Conservation (phyloP, 306 rosid species). For the Datisca glomerata region DNA sequence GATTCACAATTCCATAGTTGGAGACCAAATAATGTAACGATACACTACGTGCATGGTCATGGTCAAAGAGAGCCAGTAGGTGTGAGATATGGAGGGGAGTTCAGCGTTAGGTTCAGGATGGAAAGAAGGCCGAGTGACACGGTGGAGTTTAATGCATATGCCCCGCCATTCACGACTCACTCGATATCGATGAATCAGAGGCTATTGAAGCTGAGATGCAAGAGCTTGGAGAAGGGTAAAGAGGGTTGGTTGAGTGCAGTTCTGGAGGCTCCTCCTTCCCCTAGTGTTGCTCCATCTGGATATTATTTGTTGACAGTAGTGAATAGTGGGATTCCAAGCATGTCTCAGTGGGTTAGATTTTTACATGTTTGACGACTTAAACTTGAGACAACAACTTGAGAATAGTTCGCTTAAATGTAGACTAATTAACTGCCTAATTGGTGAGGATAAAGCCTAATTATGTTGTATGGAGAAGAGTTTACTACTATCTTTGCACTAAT, state of each 20-base stretch:
- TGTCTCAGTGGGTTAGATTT: conserved; percentile 56
- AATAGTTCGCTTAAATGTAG: too few relatives aligned
- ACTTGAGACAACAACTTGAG: too few relatives aligned
- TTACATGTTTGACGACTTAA: conserved; percentile 14
- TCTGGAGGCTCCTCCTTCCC: conserved; percentile 55
- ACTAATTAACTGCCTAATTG: too few relatives aligned
- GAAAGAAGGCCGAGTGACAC: conserved; percentile 14
- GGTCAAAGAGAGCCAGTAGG: too few relatives aligned
- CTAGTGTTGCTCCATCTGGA: conserved; percentile 55
- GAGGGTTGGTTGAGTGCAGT: conserved; percentile 30
- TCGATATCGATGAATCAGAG: conserved; percentile 70
- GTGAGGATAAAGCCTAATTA: too few relatives aligned
- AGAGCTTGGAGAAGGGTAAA: conserved; percentile 4
- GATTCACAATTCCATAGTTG: conserved; percentile 18
- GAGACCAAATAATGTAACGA: conserved; percentile 46
- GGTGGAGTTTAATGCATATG: conserved; percentile 36
- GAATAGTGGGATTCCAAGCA: conserved; percentile 55
- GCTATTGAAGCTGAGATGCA: conserved; percentile 46
- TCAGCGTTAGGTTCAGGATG: conserved; percentile 31
- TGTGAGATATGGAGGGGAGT: conserved; percentile 38
- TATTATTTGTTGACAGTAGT: conserved; percentile 56
- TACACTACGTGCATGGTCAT: conserved; percentile 8
- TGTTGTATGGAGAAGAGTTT: too few relatives aligned
- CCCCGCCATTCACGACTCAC: conserved; percentile 73
- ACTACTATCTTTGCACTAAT: too few relatives aligned